Evolutionary conservation across 805 yeast genomes (phyloP).

Genomic region (Cyberlindnera misumaiensis): DNA sequence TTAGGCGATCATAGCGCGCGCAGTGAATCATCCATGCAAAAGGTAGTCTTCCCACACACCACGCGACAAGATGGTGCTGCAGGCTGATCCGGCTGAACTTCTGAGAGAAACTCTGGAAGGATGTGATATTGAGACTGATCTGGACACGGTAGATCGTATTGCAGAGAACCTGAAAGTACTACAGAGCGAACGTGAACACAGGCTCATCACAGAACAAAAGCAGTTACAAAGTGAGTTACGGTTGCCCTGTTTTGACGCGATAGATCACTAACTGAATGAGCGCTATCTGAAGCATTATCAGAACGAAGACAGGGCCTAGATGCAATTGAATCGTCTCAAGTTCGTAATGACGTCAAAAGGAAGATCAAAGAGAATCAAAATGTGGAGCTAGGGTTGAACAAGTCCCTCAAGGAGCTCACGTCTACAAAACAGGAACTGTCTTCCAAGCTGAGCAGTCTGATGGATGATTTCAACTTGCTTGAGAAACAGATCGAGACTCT

Average conservation of each 20-base stretch:
- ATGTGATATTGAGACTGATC: conserved; percentile 47
- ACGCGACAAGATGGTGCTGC: conserved; percentile 4
- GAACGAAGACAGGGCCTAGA: conserved; percentile 14
- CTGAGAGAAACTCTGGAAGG: conserved; percentile 38
- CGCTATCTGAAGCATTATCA: conserved; percentile 12
- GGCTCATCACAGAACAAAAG: conserved; percentile 17
- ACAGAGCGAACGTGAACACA: conserved; percentile 24
- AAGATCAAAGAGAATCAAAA: conserved; percentile 33
- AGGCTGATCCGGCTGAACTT: conserved; percentile 19
- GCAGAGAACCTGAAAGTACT: conserved; percentile 31
- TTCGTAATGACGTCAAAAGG: conserved; percentile 24
- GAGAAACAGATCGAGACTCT: conserved; percentile 29
- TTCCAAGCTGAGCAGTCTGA: conserved; percentile 32
- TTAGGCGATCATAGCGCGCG: no score
- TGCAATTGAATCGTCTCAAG: conserved; percentile 24
- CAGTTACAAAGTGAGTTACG: conserved; percentile 13
- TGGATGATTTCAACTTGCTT: conserved; percentile 29
- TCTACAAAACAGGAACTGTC: conserved; percentile 33
- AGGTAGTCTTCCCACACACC: no score
- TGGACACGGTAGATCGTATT: conserved; percentile 38
- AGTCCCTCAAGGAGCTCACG: conserved; percentile 43
- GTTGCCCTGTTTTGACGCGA: not conserved
- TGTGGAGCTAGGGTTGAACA: conserved; percentile 44
- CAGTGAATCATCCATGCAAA: no score
- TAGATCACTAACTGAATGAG: not conserved